Evolutionary conservation across 1,139 yeast genomes (phyloP).

Genomic region (Candida sojae): DNA sequence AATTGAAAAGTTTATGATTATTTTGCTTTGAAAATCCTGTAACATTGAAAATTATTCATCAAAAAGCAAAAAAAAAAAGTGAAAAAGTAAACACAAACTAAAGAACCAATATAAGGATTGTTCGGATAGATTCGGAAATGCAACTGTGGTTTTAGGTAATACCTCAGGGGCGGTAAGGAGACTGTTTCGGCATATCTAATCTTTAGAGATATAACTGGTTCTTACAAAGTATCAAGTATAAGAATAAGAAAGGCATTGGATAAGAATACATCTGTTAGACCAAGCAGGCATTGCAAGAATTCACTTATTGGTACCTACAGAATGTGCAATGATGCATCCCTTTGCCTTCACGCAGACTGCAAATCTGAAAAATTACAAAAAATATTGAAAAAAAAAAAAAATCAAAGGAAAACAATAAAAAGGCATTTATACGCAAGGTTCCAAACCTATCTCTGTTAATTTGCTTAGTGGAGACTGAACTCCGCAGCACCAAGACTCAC

Average conservation of each 20-base stretch:
- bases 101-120: no score
- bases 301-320: conserved; percentile 1
- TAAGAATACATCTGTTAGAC: neutral
- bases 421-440: no score
- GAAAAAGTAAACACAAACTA: neutral
- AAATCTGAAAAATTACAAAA: neutral
- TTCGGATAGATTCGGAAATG: no score
- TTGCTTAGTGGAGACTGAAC: no score
- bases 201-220: no score
- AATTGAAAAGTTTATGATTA: neutral
- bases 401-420: no score
- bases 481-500: no score
- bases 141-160: no score
- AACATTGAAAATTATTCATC: neutral
- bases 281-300: neutral
- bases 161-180: no score
- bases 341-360: neutral
- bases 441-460: neutral
- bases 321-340: neutral
- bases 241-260: neutral
- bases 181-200: no score
- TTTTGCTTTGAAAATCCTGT: neutral
- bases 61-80: neutral
- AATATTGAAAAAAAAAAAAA: neutral
- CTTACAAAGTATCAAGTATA: neutral